Base-by-base conservation (phyloP, 139 green algal genomes). In the Asterochloris erici region DNA sequence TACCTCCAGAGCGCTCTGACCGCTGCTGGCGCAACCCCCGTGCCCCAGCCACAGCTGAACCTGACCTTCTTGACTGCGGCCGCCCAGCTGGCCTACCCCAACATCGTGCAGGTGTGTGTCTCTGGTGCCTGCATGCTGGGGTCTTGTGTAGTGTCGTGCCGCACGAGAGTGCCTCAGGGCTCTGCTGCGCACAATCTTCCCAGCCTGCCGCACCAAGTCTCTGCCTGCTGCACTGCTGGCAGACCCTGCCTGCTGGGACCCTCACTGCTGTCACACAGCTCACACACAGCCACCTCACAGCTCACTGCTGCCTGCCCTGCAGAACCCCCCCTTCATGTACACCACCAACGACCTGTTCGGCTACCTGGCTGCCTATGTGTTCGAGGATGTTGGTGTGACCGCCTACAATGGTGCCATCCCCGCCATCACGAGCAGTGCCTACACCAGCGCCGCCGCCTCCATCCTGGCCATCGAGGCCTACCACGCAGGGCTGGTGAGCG, bases 381-480 rank as follows among this genome's bases (percentile, higher is more conserved):
- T 81, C 73, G 77, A 81, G 77, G 77, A 81, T 61, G 62, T 81
- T 73, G 77, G 77, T 73, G 77, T 81, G 77, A 73, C 77, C 26
- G 77, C 77, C 24, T 81, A 81, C 77, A 81, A 81, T 19, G 77
- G 77, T 27, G 77, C 77, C 70, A 61, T 61, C 62, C 77, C 77
- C 62, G 26, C 70, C 61, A 81, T 81, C 62, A 28, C 61, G 12
- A 29, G 19, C 61, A 81, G 73, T 61, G 24, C n/a, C 23, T 63
- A 71, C 75, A 83, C 89, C 19, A 75, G 74, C 23, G 78, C 84
- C n/a, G 88, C 88, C 47, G 88, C 82, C 28, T 84, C 82, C 73
- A 89, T 92, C 73, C 82, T 90, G 62, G 78, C 79, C 11, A 78
- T 88, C 15, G 86, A 92, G 86, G 81, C 81, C 9, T 92, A 92